phyloP scores from a whole-genome alignment of 2,329 filamentous ascomycete genomes.

The Penicillium sp. region DNA sequence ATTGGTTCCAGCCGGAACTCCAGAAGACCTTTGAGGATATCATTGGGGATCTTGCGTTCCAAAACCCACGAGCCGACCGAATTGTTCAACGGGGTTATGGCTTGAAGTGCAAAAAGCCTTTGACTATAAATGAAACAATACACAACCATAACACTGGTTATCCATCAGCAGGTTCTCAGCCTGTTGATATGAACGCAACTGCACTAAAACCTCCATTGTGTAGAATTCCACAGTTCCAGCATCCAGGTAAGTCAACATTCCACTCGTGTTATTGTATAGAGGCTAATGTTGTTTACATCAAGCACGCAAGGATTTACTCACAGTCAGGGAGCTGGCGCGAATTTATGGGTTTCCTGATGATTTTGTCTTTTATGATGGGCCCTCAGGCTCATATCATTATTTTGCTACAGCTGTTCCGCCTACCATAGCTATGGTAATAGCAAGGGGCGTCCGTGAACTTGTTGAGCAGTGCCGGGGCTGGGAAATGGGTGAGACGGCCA shows the following conservation, averaged over 20 bases:
- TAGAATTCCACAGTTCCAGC: not conserved
- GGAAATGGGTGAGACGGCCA: not conserved
- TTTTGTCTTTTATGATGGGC: slow-evolving; percentile 1
- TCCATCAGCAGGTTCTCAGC: not conserved
- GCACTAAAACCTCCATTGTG: not conserved
- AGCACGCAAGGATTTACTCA: slow-evolving; percentile 1
- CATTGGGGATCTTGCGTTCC: not conserved
- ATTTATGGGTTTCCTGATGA: slow-evolving; percentile 6
- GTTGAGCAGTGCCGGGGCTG: not conserved
- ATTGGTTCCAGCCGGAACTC: not conserved
- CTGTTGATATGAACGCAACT: not conserved
- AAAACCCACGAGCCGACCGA: not conserved
- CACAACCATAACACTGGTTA: not conserved
- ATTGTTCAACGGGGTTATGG: not conserved
- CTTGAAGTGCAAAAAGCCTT: not conserved
- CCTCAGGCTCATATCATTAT: not conserved
- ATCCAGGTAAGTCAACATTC: not conserved
- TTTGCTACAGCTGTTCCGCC: not conserved
- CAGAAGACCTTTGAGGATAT: not conserved
- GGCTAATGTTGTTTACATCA: not conserved
- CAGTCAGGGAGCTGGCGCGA: not conserved
- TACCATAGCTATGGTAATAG: not conserved
- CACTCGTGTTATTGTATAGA: not conserved
- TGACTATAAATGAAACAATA: not conserved
- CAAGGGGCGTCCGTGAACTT: not conserved